Conservation (phyloP, 768 basidiomycete genomes). For the Trametes gibbosa region DNA sequence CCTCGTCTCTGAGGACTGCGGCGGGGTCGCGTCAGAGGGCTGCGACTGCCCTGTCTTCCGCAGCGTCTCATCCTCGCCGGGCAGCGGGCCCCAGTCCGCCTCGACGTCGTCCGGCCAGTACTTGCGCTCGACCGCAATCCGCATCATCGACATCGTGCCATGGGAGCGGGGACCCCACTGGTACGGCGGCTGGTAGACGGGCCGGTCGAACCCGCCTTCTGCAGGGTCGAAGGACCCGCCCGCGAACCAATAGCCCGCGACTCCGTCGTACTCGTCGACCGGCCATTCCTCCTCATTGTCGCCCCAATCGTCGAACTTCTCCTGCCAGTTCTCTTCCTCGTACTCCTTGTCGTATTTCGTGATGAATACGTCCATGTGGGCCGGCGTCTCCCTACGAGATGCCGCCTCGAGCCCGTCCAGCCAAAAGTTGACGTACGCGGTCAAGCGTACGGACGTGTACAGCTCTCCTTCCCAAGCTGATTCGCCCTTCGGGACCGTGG, state of each 20-base stretch:
- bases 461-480: conserved; percentile 17
- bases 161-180: not conserved
- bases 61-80: not conserved
- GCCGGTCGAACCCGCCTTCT: not conserved
- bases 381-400: conserved; percentile 39
- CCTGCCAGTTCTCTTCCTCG: conserved; percentile 21
- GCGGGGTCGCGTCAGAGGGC: conserved; percentile 5
- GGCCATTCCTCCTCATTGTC: not conserved
- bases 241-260: not conserved
- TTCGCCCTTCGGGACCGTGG: not conserved
- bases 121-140: not conserved
- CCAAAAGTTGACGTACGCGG: conserved; percentile 55
- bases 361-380: conserved; percentile 45
- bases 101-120: conserved; percentile 2
- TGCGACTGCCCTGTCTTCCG: not conserved
- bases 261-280: conserved; percentile 1
- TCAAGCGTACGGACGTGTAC: not conserved
- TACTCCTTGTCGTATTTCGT: conserved; percentile 37
- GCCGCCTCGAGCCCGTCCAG: conserved; percentile 46
- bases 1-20: not conserved
- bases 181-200: no score
- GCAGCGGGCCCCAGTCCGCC: not conserved
- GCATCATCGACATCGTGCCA: not conserved
- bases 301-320: not conserved
- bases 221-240: conserved; percentile 8